phyloP scores from a whole-genome alignment of 805 yeast species.

The Pichia sporocuriosa region DNA sequence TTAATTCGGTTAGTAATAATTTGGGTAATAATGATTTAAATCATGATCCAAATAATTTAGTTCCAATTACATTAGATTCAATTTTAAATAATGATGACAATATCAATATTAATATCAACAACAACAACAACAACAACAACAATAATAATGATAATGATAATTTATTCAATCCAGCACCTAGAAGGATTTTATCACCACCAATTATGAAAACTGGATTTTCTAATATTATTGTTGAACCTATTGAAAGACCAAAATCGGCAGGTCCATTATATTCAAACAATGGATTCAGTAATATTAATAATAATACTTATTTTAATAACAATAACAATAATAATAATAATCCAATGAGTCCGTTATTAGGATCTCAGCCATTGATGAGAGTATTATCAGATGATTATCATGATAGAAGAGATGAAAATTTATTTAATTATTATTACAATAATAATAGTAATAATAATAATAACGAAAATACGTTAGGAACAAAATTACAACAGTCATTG shows the following conservation, averaged over 20 bases:
- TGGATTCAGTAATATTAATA: neutral
- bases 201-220: conserved; percentile 6
- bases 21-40: no score
- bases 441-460: conserved; percentile 14
- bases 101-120: no score
- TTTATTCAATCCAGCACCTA: conserved; percentile 9
- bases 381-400: conserved; percentile 23
- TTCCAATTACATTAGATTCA: conserved; percentile 34
- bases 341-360: conserved; percentile 4
- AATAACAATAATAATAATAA: conserved; percentile 6
- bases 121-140: neutral
- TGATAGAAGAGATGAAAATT: neutral
- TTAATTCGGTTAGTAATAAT: no score
- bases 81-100: conserved; percentile 28
- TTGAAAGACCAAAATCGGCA: conserved; percentile 39
- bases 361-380: conserved; percentile 16
- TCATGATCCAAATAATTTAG: no score
- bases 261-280: conserved; percentile 29
- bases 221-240: conserved; percentile 13
- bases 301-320: neutral
- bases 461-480: conserved; percentile 1
- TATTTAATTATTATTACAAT: conserved; percentile 17
- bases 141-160: neutral
- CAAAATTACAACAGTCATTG: conserved; percentile 26
- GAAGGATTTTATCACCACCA: conserved; percentile 10